Evolutionary conservation across 495 filamentous ascomycete species (phyloP).

Genomic region (Halenospora varia): DNA sequence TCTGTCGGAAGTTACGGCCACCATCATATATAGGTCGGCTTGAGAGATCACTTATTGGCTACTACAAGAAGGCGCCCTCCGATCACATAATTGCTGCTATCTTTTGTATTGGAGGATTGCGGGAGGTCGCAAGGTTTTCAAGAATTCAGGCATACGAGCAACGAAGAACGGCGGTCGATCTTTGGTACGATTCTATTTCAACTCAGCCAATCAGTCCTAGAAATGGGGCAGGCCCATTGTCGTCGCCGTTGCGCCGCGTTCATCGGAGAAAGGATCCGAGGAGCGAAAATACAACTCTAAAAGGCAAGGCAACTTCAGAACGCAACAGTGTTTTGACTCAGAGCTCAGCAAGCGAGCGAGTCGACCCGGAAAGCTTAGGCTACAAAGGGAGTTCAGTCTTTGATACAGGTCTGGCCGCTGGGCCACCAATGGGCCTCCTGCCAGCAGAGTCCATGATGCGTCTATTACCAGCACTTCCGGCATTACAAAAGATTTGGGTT

Average conservation of each 20-base stretch:
- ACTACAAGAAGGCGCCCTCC: conserved; percentile 42
- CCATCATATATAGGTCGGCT: conserved; percentile 49
- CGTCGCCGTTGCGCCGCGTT: conserved; percentile 36
- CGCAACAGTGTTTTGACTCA: background rate
- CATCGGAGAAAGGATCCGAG: conserved; percentile 36
- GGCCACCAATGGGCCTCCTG: conserved; percentile 45
- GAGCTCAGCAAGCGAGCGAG: background rate
- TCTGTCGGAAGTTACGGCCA: conserved; percentile 44
- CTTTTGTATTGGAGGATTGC: conserved; percentile 44
- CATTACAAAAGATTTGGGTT: conserved; percentile 43
- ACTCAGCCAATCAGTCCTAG: conserved; percentile 30
- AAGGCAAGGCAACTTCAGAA: background rate
- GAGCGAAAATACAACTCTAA: no score
- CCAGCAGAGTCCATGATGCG: conserved; percentile 34
- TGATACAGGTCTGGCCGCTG: conserved; percentile 41
- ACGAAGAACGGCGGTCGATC: conserved; percentile 42
- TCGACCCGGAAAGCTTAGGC: conserved; percentile 17
- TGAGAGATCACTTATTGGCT: conserved; percentile 47
- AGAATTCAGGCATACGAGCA: conserved; percentile 49
- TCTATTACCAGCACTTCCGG: conserved; percentile 39
- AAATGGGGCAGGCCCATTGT: conserved; percentile 33
- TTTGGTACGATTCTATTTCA: conserved; percentile 41
- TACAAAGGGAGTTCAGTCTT: conserved; percentile 40
- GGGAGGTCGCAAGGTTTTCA: conserved; percentile 46
- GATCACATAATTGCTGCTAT: conserved; percentile 48